Conservation (phyloP, 2,329 filamentous ascomycete species). For the Alternaria dauci region DNA sequence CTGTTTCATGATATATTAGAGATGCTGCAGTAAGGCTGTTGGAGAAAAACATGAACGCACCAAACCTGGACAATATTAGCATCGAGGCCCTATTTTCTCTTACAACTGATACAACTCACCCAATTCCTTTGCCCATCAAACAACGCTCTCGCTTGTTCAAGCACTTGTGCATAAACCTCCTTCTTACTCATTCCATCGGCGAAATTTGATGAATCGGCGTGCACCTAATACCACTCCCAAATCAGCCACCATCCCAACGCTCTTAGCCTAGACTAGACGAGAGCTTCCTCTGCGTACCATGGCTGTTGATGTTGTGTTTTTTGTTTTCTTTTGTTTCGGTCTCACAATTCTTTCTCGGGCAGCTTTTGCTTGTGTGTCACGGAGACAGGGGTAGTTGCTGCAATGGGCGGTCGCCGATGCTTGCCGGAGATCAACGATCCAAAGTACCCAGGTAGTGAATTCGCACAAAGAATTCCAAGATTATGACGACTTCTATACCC, state of each 20-base stretch:
- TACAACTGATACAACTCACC: constrained; percentile 58
- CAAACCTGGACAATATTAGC: constrained; percentile 10
- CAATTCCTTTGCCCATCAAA: constrained; percentile 80
- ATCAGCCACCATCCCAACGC: neutral
- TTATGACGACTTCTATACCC: neutral
- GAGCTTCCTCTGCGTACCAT: constrained; percentile 7
- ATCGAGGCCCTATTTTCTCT: neutral
- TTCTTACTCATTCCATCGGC: constrained; percentile 70
- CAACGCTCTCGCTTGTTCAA: constrained; percentile 73
- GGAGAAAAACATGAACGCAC: constrained; percentile 3
- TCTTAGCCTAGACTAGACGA: neutral
- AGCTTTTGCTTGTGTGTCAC: constrained; percentile 1
- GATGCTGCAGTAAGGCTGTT: neutral
- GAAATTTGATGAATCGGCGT: constrained; percentile 82
- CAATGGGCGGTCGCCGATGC: constrained; percentile 7
- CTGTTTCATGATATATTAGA: constrained; percentile 13
- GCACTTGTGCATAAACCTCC: constrained; percentile 76
- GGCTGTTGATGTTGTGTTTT: neutral
- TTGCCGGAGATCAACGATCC: constrained; percentile 2
- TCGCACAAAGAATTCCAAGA: neutral
- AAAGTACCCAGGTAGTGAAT: neutral
- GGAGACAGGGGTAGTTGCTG: neutral
- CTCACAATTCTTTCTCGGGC: neutral
- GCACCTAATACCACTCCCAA: constrained; percentile 59
- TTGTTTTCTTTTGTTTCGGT: neutral